Evolutionary conservation across 75 land plant genomes (phyloP).

Genomic region (Selaginella moellendorffii): DNA sequence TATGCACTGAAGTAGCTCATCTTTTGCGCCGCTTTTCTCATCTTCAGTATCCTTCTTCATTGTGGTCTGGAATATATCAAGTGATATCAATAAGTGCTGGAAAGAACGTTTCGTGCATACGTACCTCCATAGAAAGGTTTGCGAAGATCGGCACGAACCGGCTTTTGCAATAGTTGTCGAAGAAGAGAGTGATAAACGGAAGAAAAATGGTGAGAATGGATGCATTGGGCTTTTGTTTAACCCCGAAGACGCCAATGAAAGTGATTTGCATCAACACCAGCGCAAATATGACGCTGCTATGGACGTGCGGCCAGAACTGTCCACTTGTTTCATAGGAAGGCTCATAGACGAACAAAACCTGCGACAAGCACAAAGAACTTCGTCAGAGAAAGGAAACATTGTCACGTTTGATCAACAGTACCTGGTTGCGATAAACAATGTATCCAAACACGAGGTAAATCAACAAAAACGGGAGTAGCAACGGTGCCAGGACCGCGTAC

Average conservation of each 20-base stretch:
- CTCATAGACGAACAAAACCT: constrained; percentile 62
- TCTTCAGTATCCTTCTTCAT: constrained; percentile 47
- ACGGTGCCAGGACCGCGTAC: constrained; percentile 68
- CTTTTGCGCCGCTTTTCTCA: constrained; percentile 23
- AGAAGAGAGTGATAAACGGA: constrained; percentile 35
- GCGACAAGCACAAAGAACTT: too few species aligned
- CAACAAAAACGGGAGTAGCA: constrained; percentile 79
- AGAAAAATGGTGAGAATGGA: constrained; percentile 41
- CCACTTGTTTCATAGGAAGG: constrained; percentile 58
- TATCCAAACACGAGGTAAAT: constrained; percentile 58
- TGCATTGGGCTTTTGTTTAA: constrained; percentile 46
- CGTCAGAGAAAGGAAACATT: too few species aligned
- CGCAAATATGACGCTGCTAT: constrained; percentile 37
- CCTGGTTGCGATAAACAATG: constrained; percentile 80
- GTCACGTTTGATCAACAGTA: too few species aligned
- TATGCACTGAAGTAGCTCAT: constrained; percentile 18
- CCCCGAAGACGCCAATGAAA: constrained; percentile 58
- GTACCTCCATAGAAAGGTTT: constrained; percentile 42
- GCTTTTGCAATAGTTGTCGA: constrained; percentile 50
- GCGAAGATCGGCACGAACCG: constrained; percentile 50
- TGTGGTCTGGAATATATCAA: constrained; percentile 28
- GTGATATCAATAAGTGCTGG: background rate
- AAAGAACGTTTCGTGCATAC: background rate
- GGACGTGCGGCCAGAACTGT: constrained; percentile 64
- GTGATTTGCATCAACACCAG: constrained; percentile 57